Percentiles rank a stretch among this genome's conserved stretches.
Conservation (phyloP, 1,284 basidiomycete species). For the Hemileia vastatrix region DNA sequence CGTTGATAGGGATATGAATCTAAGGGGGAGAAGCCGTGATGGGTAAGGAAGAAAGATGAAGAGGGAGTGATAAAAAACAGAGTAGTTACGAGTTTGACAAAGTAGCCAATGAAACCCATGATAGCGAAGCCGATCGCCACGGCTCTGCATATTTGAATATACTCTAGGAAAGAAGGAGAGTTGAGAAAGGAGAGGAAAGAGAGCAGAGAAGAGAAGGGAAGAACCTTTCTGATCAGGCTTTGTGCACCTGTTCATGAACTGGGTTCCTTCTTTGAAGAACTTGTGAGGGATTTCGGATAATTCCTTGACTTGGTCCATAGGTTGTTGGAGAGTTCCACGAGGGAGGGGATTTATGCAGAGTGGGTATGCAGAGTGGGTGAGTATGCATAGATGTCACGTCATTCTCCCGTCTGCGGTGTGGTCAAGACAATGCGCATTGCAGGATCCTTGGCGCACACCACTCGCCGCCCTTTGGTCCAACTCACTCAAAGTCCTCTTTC, state of each 20-base stretch:
- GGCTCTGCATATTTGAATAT: slow-evolving; percentile 79
- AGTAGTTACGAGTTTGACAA: slow-evolving; percentile 61
- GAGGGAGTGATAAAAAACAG: not conserved
- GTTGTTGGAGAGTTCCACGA: not conserved
- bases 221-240: slow-evolving; percentile 91
- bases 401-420: too few relatives aligned
- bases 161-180: slow-evolving; percentile 55
- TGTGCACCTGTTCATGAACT: slow-evolving; percentile 95
- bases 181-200: not conserved
- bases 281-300: slow-evolving; percentile 83
- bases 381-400: too few relatives aligned
- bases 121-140: slow-evolving; percentile 89
- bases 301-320: slow-evolving; percentile 69
- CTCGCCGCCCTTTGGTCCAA: too few relatives aligned
- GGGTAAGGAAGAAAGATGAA: not conserved
- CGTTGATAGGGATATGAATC: slow-evolving; percentile 76
- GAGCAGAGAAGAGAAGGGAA: not conserved
- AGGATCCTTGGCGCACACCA: too few relatives aligned
- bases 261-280: slow-evolving; percentile 85
- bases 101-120: slow-evolving; percentile 96
- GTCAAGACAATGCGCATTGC: too few relatives aligned
- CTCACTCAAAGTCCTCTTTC: too few relatives aligned
- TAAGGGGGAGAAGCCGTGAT: not conserved
- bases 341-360: not conserved
- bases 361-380: not conserved